Base-by-base conservation (phyloP, 257 asterid species). In the Solanum dulcamara region DNA sequence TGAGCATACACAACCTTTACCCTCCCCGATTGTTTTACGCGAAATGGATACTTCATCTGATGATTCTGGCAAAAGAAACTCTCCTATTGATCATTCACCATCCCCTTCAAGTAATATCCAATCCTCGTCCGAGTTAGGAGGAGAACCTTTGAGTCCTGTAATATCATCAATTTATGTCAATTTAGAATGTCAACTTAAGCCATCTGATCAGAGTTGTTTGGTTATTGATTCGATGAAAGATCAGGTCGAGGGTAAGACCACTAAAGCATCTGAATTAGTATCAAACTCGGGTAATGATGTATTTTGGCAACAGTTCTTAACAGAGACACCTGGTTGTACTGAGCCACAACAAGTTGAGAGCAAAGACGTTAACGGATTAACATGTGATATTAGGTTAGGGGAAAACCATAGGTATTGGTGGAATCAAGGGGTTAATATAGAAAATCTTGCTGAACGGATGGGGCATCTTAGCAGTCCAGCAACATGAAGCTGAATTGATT, bases 261-360 rank as follows among this genome's bases (percentile, higher is more conserved):
- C 26, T 12, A 32, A 79, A 32, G 10, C 28, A 50, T 37, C 84
- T 86, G 86, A 84, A 26, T 71, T 89, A 10, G 90, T 88, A 80
- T 83, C 90, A 3, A 84, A 86, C 37, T 96, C 93, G 30, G 87
- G 87, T 26, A 95, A 95, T 85, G 98, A 95, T 85, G 92, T 88
- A 18, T 95, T 95, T 68, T 95, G 98, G 98, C 96, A 95, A 71
- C 98, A 95, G 89, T 95, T 95, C 87, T 85, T 95, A 5, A 93
- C 96, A 0, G 98, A 95, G 88, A 89, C 93, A 14, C 97, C 96
- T 26, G 93, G 89, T 75, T 50, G 92, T 8, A 48, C 87, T 32
- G 86, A 42, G 75, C 37, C 84, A 51, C 92, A 62, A 87, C 93
- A 91, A 83, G 94, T 85, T 64, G 90, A 91, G 42, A 80, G 88